Evolutionary conservation across 2,329 filamentous ascomycete genomes (phyloP).

Genomic region (Coniochaeta sp.): DNA sequence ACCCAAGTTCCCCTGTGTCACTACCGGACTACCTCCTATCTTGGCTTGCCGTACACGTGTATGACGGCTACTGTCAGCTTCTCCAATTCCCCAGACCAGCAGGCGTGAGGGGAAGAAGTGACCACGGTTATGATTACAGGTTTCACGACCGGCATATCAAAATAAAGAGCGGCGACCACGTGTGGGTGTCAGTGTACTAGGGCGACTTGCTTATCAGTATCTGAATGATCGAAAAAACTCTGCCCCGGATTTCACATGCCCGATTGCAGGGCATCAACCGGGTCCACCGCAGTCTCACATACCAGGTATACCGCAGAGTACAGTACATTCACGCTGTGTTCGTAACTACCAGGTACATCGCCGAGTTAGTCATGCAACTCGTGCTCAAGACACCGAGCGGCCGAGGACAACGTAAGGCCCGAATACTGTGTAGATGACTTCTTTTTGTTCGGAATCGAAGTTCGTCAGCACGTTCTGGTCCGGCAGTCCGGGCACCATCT

Average conservation of each 20-base stretch:
- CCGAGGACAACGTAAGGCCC: neutral
- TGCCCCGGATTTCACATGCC: neutral
- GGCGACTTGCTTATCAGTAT: neutral
- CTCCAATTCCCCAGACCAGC: neutral
- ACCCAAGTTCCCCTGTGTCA: neutral
- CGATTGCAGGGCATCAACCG: neutral
- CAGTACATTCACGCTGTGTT: too few relatives aligned
- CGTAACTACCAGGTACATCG: neutral
- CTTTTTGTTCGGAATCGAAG: neutral
- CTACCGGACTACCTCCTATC: neutral
- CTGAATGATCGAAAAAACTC: neutral
- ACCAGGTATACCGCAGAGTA: too few relatives aligned
- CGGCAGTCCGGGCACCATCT: neutral
- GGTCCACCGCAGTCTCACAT: neutral
- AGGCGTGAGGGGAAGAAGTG: neutral
- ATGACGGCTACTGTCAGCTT: neutral
- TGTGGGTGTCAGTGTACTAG: neutral
- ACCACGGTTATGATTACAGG: too few relatives aligned
- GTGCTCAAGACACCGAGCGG: neutral
- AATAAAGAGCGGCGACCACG: neutral
- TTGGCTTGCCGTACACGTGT: neutral
- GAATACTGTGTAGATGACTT: neutral
- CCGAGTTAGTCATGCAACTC: too few relatives aligned
- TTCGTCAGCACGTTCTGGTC: too few relatives aligned
- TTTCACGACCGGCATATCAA: neutral